A percentile compares a stretch with the other conserved stretches of the same genome.
These are phyloP conservation scores for Tylopilus intermedius DNA, from an alignment of 768 basidiomycete genomes.

Conservation along the genomic window DNA sequence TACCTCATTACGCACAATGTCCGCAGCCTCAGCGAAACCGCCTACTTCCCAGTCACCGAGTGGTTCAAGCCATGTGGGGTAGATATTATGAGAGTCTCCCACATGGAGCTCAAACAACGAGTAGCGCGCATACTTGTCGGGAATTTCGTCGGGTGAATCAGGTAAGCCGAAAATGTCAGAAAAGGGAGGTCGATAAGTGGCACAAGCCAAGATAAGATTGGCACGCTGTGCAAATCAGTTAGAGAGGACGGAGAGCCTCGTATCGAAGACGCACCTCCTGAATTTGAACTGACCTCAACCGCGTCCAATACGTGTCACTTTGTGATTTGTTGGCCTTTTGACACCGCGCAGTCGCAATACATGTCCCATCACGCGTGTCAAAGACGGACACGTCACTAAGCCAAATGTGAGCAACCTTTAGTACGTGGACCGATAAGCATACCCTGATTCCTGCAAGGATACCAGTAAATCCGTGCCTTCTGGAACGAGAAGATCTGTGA, in stretches of 20 bases:
- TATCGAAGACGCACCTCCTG: constrained; percentile 14
- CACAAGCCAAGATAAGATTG: constrained; percentile 43
- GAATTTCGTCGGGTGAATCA: constrained; percentile 11
- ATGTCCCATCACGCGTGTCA: constrained; percentile 47
- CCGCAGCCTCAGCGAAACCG: constrained; percentile 42
- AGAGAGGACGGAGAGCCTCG: not conserved
- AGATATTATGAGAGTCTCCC: constrained; percentile 17
- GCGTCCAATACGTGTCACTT: constrained; percentile 16
- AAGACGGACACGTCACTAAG: constrained; percentile 52
- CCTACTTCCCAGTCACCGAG: constrained; percentile 54
- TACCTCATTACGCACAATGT: constrained; percentile 39
- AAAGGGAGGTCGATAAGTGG: constrained; percentile 27
- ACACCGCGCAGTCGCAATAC: constrained; percentile 25
- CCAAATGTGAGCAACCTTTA: constrained; percentile 2
- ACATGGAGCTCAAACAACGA: constrained; percentile 25
- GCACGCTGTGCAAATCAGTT: constrained; percentile 11
- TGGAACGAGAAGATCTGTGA: constrained; percentile 45
- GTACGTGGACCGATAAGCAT: constrained; percentile 15
- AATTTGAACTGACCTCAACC: constrained; percentile 17
- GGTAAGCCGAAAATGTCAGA: constrained; percentile 21
- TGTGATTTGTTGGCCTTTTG: not conserved
- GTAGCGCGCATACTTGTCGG: constrained; percentile 9
- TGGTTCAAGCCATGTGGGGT: constrained; percentile 34
- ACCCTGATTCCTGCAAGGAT: constrained; percentile 66
- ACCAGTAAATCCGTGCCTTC: constrained; percentile 41